These are phyloP conservation scores for Macadamia integrifolia DNA, from an alignment of 164 flowering plant species.

Conservation along the genomic window DNA sequence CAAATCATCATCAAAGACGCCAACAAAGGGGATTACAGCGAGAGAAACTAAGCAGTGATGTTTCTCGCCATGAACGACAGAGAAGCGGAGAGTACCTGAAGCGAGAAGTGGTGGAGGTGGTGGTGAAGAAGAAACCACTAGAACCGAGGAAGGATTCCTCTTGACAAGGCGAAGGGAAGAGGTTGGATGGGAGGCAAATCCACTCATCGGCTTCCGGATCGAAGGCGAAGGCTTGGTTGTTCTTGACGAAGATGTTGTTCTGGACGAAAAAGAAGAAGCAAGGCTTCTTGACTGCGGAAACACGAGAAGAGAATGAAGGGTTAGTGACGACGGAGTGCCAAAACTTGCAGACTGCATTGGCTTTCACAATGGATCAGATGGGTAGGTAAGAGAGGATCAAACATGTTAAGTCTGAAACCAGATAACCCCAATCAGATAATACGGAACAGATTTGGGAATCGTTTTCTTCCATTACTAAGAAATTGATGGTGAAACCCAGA, in stretches of 20 bases:
- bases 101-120: conserved; percentile 17
- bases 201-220: conserved; percentile 19
- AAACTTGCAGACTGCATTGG: conserved; percentile 49
- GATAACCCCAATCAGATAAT: conserved; percentile 10
- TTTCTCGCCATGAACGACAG: conserved; percentile 29
- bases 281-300: conserved; percentile 30
- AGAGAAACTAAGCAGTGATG: too few relatives aligned
- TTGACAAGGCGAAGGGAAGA: conserved; percentile 14
- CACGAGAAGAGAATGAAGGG: conserved; percentile 13
- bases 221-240: too few relatives aligned
- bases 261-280: conserved; percentile 64
- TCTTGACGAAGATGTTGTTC: conserved; percentile 34
- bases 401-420: conserved; percentile 45
- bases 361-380: conserved; percentile 43
- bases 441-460: not conserved
- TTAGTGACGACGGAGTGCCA: conserved; percentile 34
- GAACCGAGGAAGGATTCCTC: conserved; percentile 35
- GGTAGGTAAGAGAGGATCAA: conserved; percentile 61
- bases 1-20: too few relatives aligned
- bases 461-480: too few relatives aligned
- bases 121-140: conserved; percentile 42
- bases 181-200: conserved; percentile 45
- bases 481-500: too few relatives aligned
- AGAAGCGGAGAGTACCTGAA: conserved; percentile 41
- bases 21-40: too few relatives aligned